Evolutionary conservation across 148 eudicot genomes (phyloP).

Genomic region (Oxyria digyna): DNA sequence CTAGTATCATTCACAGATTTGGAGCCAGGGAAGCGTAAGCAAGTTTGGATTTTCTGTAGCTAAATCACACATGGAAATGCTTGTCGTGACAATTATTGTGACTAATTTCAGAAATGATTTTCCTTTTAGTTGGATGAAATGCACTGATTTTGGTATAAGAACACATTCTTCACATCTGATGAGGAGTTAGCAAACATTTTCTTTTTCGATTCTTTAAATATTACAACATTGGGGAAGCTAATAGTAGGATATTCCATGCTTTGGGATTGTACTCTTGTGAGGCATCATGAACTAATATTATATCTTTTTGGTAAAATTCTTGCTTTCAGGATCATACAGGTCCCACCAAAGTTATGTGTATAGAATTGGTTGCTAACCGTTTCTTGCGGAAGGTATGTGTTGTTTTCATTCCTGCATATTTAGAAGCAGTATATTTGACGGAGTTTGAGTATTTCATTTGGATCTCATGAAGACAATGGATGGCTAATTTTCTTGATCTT

Average conservation of each 20-base stretch:
- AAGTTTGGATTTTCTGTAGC: neutral
- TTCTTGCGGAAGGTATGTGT: conserved; percentile 69
- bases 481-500: neutral
- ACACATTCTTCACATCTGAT: neutral
- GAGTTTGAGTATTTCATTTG: neutral
- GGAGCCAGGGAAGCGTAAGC: neutral
- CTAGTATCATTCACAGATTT: neutral
- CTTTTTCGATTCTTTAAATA: neutral
- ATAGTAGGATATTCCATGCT: neutral
- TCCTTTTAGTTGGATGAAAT: neutral
- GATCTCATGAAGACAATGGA: neutral
- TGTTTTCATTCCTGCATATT: neutral
- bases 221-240: neutral
- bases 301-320: neutral
- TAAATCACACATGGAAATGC: neutral
- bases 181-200: neutral
- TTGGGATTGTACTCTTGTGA: neutral
- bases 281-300: neutral
- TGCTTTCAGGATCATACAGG: conserved; percentile 17
- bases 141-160: neutral
- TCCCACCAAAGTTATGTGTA: conserved; percentile 48
- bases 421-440: neutral
- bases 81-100: neutral
- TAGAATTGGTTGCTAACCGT: conserved; percentile 90
- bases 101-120: neutral